phyloP scores from a whole-genome alignment of 129 eudicot genomes.

The Pulicaria dysenterica region DNA sequence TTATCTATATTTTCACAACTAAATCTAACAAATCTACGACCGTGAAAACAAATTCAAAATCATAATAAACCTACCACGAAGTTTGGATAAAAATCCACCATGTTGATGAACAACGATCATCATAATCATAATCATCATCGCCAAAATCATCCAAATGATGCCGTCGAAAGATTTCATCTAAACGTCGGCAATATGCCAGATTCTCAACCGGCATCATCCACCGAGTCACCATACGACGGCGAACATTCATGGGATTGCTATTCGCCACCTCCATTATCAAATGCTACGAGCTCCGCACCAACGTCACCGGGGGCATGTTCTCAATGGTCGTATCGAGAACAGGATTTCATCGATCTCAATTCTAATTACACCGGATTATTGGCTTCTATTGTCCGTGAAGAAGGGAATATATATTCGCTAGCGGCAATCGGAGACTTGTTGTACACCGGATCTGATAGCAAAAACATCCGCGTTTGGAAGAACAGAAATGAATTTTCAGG shows the following conservation, averaged over 20 bases:
- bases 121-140: slow-evolving; percentile 19
- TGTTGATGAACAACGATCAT: slow-evolving; percentile 19
- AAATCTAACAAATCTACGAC: no score
- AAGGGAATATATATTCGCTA: slow-evolving; percentile 79
- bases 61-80: slow-evolving; percentile 7
- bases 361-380: slow-evolving; percentile 63
- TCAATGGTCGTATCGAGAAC: slow-evolving; percentile 28
- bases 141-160: slow-evolving; percentile 24
- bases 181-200: slow-evolving; percentile 6
- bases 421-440: slow-evolving; percentile 59
- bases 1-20: no score
- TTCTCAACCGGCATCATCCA: slow-evolving; percentile 6
- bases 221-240: neutral
- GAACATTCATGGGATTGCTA: neutral
- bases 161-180: slow-evolving; percentile 11
- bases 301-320: slow-evolving; percentile 31
- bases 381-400: slow-evolving; percentile 81
- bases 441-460: slow-evolving; percentile 85
- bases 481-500: slow-evolving; percentile 71
- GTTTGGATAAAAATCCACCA: slow-evolving; percentile 7
- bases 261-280: slow-evolving; percentile 9
- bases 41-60: neutral
- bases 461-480: slow-evolving; percentile 83
- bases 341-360: slow-evolving; percentile 7
- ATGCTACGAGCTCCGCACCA: slow-evolving; percentile 15